Percentiles rank a stretch among this genome's conserved stretches.
These are phyloP conservation scores for Ilyonectria destructans DNA, from an alignment of 2,329 filamentous ascomycete genomes.

Conservation along the genomic window DNA sequence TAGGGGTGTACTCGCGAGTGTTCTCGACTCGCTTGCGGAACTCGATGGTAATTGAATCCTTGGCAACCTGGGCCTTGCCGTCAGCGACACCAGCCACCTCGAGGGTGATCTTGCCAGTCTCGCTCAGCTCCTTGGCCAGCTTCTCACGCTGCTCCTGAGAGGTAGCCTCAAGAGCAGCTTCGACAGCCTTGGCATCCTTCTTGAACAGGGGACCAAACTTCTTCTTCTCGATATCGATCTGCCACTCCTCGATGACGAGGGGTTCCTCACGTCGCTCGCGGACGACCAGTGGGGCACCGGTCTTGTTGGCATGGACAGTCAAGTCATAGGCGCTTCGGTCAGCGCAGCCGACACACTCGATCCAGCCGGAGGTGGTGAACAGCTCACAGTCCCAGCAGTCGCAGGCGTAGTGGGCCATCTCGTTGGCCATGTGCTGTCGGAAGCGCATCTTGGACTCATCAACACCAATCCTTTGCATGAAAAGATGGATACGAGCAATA, in stretches of 20 bases:
- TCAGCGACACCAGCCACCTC: constrained; percentile 78
- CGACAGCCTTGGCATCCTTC: constrained; percentile 91
- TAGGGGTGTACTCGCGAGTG: constrained; percentile 91
- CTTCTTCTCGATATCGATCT: constrained; percentile 92
- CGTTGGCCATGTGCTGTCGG: constrained; percentile 92
- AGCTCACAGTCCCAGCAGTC: constrained; percentile 99
- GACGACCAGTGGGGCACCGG: constrained; percentile 88
- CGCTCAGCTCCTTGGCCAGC: constrained; percentile 81
- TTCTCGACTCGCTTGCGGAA: constrained; percentile 88
- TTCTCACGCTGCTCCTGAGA: constrained; percentile 87
- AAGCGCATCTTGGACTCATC: constrained; percentile 93
- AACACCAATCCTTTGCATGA: constrained; percentile 90
- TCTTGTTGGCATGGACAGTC: constrained; percentile 93
- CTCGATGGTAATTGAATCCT: constrained; percentile 87
- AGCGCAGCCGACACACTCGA: constrained; percentile 97
- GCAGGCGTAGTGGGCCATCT: constrained; percentile 90
- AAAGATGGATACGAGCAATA: constrained; percentile 92
- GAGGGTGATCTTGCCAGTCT: constrained; percentile 82
- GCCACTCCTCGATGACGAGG: constrained; percentile 87
- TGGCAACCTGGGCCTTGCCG: constrained; percentile 84
- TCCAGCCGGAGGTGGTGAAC: constrained; percentile 93
- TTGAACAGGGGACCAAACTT: constrained; percentile 96
- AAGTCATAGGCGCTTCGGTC: constrained; percentile 96
- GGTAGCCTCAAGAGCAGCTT: constrained; percentile 82
- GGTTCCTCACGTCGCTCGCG: constrained; percentile 87